A percentile compares a stretch with the other conserved stretches of the same genome.
These are phyloP conservation scores for Quercus phellos DNA, from an alignment of 331 rosid species.

Conservation along the genomic window DNA sequence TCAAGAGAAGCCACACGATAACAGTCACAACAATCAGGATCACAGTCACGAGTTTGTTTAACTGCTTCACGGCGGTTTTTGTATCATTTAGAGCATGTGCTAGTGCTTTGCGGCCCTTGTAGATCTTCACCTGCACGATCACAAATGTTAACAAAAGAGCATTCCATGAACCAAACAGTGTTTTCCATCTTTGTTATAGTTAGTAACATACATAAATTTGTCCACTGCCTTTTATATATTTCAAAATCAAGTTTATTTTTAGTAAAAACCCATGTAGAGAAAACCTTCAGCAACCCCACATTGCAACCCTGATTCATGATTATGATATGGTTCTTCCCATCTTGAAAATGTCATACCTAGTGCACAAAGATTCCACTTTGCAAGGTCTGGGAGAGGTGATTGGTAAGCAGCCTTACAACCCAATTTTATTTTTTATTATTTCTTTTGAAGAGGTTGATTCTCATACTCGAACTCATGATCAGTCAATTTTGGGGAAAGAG, in stretches of 20 bases:
- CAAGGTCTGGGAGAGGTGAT: no score
- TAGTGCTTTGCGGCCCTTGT: slow-evolving; percentile 72
- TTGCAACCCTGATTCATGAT: background rate
- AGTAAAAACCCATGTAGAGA: background rate
- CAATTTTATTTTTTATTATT: no score
- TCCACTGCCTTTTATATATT: no score
- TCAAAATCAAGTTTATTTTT: background rate
- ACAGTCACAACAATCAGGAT: slow-evolving; percentile 45
- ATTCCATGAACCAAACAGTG: background rate
- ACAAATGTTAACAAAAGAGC: background rate
- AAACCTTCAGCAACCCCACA: background rate
- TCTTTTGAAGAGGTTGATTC: no score
- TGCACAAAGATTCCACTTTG: no score
- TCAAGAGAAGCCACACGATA: slow-evolving; percentile 69
- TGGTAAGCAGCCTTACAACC: no score
- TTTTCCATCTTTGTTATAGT: background rate
- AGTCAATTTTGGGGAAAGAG: no score
- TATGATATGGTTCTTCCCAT: background rate
- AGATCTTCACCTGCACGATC: slow-evolving; percentile 66
- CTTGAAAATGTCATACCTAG: no score
- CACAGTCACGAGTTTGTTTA: slow-evolving; percentile 61
- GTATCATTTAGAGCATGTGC: slow-evolving; percentile 83
- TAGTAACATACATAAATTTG: background rate
- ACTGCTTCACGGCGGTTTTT: slow-evolving; percentile 82
- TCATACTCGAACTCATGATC: no score